These are phyloP conservation scores for Jatropha curcas DNA, from an alignment of 345 rosid genomes.

Conservation along the genomic window DNA sequence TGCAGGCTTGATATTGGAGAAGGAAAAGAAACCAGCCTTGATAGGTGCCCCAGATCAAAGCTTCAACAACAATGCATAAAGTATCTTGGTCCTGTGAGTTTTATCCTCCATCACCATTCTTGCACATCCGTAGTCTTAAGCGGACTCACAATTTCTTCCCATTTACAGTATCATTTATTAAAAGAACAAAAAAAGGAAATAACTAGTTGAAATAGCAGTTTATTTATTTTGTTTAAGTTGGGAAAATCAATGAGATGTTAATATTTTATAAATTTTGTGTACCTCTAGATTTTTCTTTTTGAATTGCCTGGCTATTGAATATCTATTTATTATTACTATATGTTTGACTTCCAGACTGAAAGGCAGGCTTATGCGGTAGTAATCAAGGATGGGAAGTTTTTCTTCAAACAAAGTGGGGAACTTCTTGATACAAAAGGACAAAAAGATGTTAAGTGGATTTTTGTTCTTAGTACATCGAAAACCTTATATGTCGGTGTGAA, in stretches of 20 bases:
- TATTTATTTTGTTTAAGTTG: not conserved
- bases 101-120: not conserved
- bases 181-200: too few species aligned
- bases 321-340: not conserved
- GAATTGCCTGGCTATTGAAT: not conserved
- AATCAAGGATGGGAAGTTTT: conserved; percentile 49
- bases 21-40: conserved; percentile 68
- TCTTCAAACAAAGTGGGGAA: conserved; percentile 52
- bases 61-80: conserved; percentile 91
- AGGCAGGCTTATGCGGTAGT: conserved; percentile 65
- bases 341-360: conserved; percentile 49
- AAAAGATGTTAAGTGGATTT: conserved; percentile 78
- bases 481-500: conserved; percentile 65
- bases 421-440: conserved; percentile 65
- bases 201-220: not conserved
- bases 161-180: not conserved
- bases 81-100: conserved; percentile 93
- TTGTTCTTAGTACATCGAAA: conserved; percentile 76
- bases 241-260: not conserved
- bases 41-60: conserved; percentile 67
- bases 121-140: not conserved
- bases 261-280: not conserved
- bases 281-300: not conserved
- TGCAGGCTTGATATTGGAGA: conserved; percentile 90
- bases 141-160: conserved; percentile 3